These are phyloP conservation scores for Neonothopanus nambi DNA, from an alignment of 1,284 basidiomycete species.

Conservation along the genomic window DNA sequence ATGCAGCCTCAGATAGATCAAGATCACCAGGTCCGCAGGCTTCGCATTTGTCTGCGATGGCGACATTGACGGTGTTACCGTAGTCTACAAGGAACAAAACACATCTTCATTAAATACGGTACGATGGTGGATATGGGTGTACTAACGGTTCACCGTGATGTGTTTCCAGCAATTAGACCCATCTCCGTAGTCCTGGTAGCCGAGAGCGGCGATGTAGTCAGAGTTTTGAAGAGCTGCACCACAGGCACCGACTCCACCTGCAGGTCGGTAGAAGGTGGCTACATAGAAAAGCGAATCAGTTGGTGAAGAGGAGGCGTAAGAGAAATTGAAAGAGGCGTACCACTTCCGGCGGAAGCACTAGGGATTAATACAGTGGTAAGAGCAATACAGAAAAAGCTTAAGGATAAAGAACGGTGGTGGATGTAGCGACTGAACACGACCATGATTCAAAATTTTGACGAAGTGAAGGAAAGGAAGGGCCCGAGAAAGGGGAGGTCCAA, in stretches of 20 bases:
- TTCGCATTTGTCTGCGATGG: constrained; percentile 43
- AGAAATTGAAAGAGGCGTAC: too few relatives aligned
- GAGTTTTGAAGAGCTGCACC: constrained; percentile 8
- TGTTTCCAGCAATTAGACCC: constrained; percentile 11
- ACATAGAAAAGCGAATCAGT: too few relatives aligned
- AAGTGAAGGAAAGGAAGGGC: too few relatives aligned
- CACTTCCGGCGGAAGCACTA: too few relatives aligned
- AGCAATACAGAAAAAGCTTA: too few relatives aligned
- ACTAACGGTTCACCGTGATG: constrained; percentile 7
- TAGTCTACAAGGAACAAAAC: constrained; percentile 23
- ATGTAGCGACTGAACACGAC: too few relatives aligned
- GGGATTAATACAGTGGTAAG: too few relatives aligned
- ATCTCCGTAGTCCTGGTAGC: constrained; percentile 2
- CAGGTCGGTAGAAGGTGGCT: constrained; percentile 13
- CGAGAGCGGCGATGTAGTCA: constrained; percentile 11
- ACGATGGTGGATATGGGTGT: background rate
- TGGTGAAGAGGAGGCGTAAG: too few relatives aligned
- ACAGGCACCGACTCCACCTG: constrained; percentile 12
- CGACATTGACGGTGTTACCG: constrained; percentile 36
- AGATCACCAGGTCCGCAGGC: constrained; percentile 38
- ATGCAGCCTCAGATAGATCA: constrained; percentile 43
- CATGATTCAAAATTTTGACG: too few relatives aligned
- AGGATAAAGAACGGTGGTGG: too few relatives aligned
- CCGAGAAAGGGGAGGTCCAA: too few relatives aligned
- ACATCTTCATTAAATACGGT: background rate